Evolutionary conservation across 2,329 filamentous ascomycete species (phyloP), one percentile per base, ranked within the genome.

Genomic region (Aspergillus sp.): DNA sequence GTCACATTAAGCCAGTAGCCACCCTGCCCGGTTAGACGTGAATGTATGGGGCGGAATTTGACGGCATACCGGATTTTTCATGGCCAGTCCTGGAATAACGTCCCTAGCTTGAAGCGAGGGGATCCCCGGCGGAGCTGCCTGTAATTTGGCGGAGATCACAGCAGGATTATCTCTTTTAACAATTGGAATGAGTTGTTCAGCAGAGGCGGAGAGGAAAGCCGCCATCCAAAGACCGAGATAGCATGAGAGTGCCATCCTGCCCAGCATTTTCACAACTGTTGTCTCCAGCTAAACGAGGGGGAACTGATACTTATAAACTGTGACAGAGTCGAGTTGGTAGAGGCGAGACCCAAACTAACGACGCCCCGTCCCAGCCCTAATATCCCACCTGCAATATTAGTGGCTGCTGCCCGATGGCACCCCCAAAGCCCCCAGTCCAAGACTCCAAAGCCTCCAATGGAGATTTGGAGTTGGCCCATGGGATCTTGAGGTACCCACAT

Each of bases 1-100:
- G 54, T 43, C 24, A 50, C 39, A 7, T 56, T 56, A 17, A 56
- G 40, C 46, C 50, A 50, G 45, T 55, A 51, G 35, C 35, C 27
- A 45, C 40, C 24, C 41, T 55, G 43, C 24, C 46, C 19, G 31
- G 46, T 48, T 11, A 48, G 46, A 37, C 19, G 27, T 7, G 46
- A 48, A 48, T 37, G 15, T 35, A 35, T 37, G 27, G 37, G 27
- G 37, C 27, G 14, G n/a, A 48, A 35, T 31, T n/a, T 8, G 46
- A 48, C 27, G 4, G 46, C 46, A 35, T 48, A 48, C 46, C 46
- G 2, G 2, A 12, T 37, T 17, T 19, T 48, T 48, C 46, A 23
- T 3, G 7, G 46, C 31, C 14, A n/a, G 46, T 37, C 27, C 46
- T 48, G 46, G 23, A 31, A 47, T 47, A 8, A 8, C 12, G n/a